Evolutionary conservation across 2,329 filamentous ascomycete species (phyloP), one percentile per base, ranked within the genome.

Genomic region (Colletotrichum spinosum): DNA sequence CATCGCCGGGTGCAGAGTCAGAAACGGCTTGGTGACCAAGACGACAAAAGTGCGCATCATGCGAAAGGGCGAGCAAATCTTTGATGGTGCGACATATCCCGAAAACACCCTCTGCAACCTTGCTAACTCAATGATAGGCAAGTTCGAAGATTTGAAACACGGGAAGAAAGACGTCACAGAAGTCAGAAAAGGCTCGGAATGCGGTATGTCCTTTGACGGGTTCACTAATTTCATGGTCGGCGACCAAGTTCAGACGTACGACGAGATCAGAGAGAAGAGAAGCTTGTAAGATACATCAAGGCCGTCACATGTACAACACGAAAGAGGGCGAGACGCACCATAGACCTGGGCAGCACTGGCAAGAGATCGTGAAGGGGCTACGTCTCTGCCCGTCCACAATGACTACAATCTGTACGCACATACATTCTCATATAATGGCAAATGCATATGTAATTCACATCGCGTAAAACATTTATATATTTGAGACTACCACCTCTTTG

Each of bases 121-220:
- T 44, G 13, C 66, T 63, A 57, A 65, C 35, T 35, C 8, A 34
- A 42, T 69, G n/a, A 17, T 6, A 97, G 95, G 94, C 69, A 85
- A 85, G 55, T 87, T 98, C 48, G 85, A 88, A 15, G 92, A 92
- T 1, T 87, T 99, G 64, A 97, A 96, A 81, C 92, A 97, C 73
- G 88, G 92, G 76, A 97, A 98, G 84, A 97, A 97, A 76, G 93
- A 97, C 69, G 92, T 96, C 37, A 82, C 83, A 50, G 93, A 97
- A 74, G 96, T 97, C 89, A 89, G 89, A 72, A 98, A 97, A 79
- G 94, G 94, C 64, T 88, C 86, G n/a, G 96, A 99, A 78, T 99
- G 96, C 72, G 96, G 96, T 70, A 90, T 99, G 70, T 89, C 88
- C 56, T 95, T 99, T 72, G 88, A 91, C 3, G 86, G 84, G 38